Evolutionary conservation across 345 rosid genomes (phyloP).

Genomic region (Physaria fendleri): DNA sequence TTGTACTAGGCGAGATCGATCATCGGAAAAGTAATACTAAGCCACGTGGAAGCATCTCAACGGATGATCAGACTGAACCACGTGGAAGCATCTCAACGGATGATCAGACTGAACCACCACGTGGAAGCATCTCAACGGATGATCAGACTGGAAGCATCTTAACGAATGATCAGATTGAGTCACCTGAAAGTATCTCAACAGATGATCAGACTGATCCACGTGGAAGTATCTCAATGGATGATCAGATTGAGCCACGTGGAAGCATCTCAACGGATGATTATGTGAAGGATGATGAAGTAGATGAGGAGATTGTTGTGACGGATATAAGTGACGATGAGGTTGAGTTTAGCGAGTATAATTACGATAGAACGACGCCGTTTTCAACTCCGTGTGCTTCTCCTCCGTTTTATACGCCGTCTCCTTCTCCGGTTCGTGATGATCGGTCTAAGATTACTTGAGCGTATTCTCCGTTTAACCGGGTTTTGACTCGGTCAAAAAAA

Average conservation of each 20-base stretch:
- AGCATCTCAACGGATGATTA: conserved; percentile 8
- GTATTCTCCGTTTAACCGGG: not conserved
- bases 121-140: too few relatives aligned
- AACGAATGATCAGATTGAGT: too few relatives aligned
- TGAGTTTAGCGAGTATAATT: conserved; percentile 2
- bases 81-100: too few relatives aligned
- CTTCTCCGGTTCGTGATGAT: conserved; percentile 45
- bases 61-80: too few relatives aligned
- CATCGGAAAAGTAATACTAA: too few relatives aligned
- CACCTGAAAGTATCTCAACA: too few relatives aligned
- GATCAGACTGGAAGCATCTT: too few relatives aligned
- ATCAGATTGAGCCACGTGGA: conserved; percentile 17
- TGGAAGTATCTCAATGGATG: conserved; percentile 10
- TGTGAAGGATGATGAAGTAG: not conserved
- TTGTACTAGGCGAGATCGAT: conserved; percentile 45
- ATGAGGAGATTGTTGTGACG: not conserved
- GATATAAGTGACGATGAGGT: conserved; percentile 14
- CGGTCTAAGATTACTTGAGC: not conserved
- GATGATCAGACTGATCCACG: conserved; percentile 9
- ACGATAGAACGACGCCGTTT: conserved; percentile 44
- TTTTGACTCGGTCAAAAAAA: conserved; percentile 18
- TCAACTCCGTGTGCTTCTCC: conserved; percentile 65
- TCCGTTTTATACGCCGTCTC: conserved; percentile 73
- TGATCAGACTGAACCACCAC: too few relatives aligned
- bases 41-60: too few relatives aligned